Percentiles rank a stretch among this genome's conserved stretches.
phyloP scores from a whole-genome alignment of 805 yeast genomes.

The Saturnispora ahearnii region DNA sequence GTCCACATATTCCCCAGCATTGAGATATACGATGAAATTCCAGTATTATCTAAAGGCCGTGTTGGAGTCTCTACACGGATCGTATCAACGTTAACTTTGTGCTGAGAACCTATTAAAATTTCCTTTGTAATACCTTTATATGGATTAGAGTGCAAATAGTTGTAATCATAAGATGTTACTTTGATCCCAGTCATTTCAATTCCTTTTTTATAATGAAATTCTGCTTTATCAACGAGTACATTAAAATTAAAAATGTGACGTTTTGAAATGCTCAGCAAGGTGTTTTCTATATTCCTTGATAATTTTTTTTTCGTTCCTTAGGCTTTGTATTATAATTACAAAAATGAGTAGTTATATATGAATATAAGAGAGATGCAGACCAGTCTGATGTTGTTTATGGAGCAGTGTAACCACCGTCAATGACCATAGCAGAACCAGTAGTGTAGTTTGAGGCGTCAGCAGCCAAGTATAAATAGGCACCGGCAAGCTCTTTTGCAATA shows the following conservation, averaged over 20 bases:
- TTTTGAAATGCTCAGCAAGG: neutral
- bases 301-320: neutral
- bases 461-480: constrained; percentile 73
- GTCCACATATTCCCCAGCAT: neutral
- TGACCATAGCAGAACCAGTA: constrained; percentile 67
- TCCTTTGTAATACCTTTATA: constrained; percentile 21
- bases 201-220: neutral
- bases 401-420: constrained; percentile 64
- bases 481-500: constrained; percentile 61
- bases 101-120: neutral
- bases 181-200: constrained; percentile 9
- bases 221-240: neutral
- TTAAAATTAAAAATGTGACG: neutral
- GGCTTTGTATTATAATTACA: neutral
- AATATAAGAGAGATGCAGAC: neutral
- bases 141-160: constrained; percentile 18
- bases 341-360: neutral
- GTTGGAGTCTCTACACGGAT: neutral
- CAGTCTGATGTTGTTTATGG: neutral
- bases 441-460: constrained; percentile 77
- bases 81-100: neutral
- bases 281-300: neutral
- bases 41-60: neutral
- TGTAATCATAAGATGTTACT: constrained; percentile 17
- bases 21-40: neutral